Evolutionary conservation across 2,329 filamentous ascomycete species (phyloP), one percentile per base, ranked within the genome.

Genomic region (Clonostachys sp.): DNA sequence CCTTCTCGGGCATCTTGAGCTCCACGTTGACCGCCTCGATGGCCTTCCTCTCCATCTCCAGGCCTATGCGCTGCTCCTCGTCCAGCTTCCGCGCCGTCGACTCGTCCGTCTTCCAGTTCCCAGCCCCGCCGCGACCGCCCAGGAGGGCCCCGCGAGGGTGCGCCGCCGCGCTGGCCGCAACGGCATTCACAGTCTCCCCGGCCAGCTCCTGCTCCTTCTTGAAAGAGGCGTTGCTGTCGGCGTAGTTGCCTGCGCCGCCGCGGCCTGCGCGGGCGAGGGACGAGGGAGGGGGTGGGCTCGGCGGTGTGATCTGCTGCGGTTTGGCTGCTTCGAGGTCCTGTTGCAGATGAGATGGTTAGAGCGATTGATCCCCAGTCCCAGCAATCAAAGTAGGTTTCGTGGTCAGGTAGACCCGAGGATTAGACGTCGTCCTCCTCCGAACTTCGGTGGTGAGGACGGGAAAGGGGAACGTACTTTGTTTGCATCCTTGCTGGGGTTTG

Each of bases 171-270:
- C n/a, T 20, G 41, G 41, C 41, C 12, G 42, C 43, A 13, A 14
- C 14, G n/a, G 44, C 43, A 5, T 33, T 14, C 12, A 34, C 18
- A 5, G 47, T 41, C 16, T 44, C 48, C 35, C 34, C 18, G n/a
- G 41, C 42, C 43, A 40, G 34, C 41, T 42, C 13, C 41, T 42
- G 41, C 39, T 42, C 39, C 45, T 36, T 35, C 30, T 42, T n/a
- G 16, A 13, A 36, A 39, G 34, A 18, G 45, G 38, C 33, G 33
- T 12, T 35, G 46, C 12, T 14, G 14, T 73, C 69, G 45, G 73
- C 60, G 57, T 75, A 81, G 67, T 86, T 86, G 36, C 82, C 82
- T 2, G 81, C 80, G 17, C 82, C 82, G 53, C 82, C 82, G 49
- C 82, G 77, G 46, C 82, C 82, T 35, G 64, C 66, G 38, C 70